These are phyloP conservation scores for Zarea fungicola DNA, from an alignment of 2,329 filamentous ascomycete species.

Conservation along the genomic window DNA sequence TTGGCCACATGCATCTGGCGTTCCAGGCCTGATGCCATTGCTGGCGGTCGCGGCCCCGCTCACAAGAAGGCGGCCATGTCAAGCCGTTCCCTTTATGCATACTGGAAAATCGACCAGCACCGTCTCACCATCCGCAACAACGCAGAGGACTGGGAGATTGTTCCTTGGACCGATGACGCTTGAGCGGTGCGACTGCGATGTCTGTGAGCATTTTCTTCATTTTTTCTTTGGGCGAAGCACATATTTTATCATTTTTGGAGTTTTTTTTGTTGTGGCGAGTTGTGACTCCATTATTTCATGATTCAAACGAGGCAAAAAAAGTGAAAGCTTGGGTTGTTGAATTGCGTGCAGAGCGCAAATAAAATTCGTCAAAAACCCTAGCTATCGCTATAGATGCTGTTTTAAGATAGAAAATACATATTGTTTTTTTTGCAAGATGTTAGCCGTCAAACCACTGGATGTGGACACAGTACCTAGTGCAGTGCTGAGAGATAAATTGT, in stretches of 20 bases:
- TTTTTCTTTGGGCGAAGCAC: too few relatives aligned
- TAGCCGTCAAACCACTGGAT: slow-evolving; percentile 9
- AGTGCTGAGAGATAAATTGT: slow-evolving; percentile 2
- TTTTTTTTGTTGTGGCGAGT: not conserved
- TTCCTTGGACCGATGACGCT: slow-evolving; percentile 43
- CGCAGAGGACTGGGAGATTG: slow-evolving; percentile 58
- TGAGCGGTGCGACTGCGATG: slow-evolving; percentile 11
- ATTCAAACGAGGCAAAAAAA: slow-evolving; percentile 6
- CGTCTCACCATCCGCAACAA: slow-evolving; percentile 64
- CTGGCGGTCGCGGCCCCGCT: slow-evolving; percentile 55
- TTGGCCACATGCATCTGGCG: slow-evolving; percentile 74
- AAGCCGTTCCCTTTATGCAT: slow-evolving; percentile 57
- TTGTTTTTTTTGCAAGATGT: slow-evolving; percentile 11
- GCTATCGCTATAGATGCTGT: slow-evolving; percentile 14
- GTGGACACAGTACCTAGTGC: slow-evolving; percentile 13
- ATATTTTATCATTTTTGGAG: too few relatives aligned
- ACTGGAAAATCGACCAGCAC: slow-evolving; percentile 66
- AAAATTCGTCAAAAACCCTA: slow-evolving; percentile 14
- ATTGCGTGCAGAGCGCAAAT: slow-evolving; percentile 14
- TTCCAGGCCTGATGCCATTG: slow-evolving; percentile 52
- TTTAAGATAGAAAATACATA: slow-evolving; percentile 13
- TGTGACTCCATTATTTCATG: slow-evolving; percentile 8
- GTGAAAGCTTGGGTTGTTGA: slow-evolving; percentile 13
- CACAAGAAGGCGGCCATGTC: slow-evolving; percentile 61
- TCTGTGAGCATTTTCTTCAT: slow-evolving; percentile 10